phyloP scores from a whole-genome alignment of 2,329 filamentous ascomycete genomes.

The Colletotrichum noveboracense region DNA sequence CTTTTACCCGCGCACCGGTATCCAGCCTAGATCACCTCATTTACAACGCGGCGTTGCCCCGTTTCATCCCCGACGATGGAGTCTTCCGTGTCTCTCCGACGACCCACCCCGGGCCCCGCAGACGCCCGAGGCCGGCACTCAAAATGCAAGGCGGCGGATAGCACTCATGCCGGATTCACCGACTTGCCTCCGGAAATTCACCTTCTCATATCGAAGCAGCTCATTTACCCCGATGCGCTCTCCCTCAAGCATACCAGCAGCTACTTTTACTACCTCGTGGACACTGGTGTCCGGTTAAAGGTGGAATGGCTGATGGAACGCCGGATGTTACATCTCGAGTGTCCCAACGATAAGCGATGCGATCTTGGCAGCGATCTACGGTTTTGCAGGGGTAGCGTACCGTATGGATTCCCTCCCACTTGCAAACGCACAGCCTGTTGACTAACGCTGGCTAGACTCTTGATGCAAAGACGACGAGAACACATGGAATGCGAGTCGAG shows the following conservation, averaged over 20 bases:
- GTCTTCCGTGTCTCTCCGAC: not conserved
- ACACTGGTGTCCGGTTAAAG: conserved; percentile 70
- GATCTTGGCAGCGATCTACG: conserved; percentile 63
- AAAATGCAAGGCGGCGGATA: not conserved
- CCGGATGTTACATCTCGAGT: conserved; percentile 66
- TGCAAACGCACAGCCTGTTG: not conserved
- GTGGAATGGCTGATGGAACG: conserved; percentile 73
- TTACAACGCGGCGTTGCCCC: not conserved
- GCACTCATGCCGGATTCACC: conserved; percentile 38
- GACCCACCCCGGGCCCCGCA: conserved; percentile 6
- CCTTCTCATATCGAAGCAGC: conserved; percentile 61
- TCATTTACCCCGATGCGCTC: conserved; percentile 74
- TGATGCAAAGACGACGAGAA: conserved; percentile 64
- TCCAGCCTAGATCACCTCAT: not conserved
- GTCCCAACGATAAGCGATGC: conserved; percentile 63
- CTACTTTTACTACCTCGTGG: conserved; percentile 68
- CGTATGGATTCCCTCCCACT: conserved; percentile 41
- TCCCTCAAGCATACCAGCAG: conserved; percentile 71
- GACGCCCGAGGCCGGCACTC: not conserved
- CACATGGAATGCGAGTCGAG: conserved; percentile 66
- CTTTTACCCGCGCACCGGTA: not conserved
- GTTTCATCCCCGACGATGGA: not conserved
- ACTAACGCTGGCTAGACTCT: conserved; percentile 40
- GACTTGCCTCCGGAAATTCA: conserved; percentile 72
- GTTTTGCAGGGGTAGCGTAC: conserved; percentile 65